These are phyloP conservation scores for Spizellomyces punctatus DNA, from an alignment of 192 early-diverging fungal genomes.

Conservation along the genomic window DNA sequence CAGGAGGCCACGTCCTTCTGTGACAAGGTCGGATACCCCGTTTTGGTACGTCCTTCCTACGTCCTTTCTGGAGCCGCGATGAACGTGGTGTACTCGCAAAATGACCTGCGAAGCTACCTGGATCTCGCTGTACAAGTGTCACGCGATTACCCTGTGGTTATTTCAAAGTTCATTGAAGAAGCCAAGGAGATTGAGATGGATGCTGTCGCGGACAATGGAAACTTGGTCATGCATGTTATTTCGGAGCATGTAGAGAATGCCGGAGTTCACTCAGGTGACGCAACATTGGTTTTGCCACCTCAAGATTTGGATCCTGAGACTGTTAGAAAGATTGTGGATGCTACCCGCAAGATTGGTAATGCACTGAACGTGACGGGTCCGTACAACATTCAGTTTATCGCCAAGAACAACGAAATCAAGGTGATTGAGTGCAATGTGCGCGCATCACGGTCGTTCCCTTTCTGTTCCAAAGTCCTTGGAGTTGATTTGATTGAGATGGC, in stretches of 20 bases:
- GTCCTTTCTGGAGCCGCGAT: constrained; percentile 99
- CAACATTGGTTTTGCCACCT: constrained; percentile 92
- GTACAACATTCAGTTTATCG: constrained; percentile 99
- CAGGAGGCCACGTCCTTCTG: constrained; percentile 88
- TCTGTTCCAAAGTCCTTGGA: constrained; percentile 95
- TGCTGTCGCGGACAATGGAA: constrained; percentile 93
- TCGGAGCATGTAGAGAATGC: constrained; percentile 99
- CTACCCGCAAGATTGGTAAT: constrained; percentile 88
- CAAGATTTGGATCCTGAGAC: constrained; percentile 95
- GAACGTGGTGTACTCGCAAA: constrained; percentile 89
- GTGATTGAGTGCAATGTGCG: constrained; percentile 99
- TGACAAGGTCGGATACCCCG: constrained; percentile 88
- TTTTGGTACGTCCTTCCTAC: constrained; percentile 96
- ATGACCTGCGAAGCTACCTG: constrained; percentile 84
- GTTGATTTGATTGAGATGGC: constrained; percentile 97
- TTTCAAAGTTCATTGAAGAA: constrained; percentile 97
- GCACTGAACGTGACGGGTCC: constrained; percentile 97
- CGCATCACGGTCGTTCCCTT: constrained; percentile 95
- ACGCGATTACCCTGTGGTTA: constrained; percentile 93
- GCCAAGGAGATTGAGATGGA: constrained; percentile 99
- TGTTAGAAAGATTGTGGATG: constrained; percentile 87
- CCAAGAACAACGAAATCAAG: constrained; percentile 99
- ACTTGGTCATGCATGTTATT: constrained; percentile 91
- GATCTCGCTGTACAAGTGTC: constrained; percentile 90
- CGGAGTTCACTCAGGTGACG: constrained; percentile 98